Conservation (phyloP, 495 filamentous ascomycete species). For the Acidomyces sp. region DNA sequence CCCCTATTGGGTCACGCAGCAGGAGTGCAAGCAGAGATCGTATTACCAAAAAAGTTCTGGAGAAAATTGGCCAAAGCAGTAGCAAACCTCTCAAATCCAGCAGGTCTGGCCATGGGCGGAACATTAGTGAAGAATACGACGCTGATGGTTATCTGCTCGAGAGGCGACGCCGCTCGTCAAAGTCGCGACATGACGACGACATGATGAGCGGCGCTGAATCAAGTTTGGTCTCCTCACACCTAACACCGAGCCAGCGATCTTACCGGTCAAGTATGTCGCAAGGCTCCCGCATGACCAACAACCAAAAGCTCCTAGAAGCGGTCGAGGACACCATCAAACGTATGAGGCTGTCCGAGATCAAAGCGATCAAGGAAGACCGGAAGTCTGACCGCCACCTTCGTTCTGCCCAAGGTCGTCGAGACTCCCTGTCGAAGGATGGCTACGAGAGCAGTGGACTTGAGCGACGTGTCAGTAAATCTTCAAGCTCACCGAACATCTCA, state of each 20-base stretch:
- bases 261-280: slow-evolving; percentile 49
- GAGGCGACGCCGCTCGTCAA: slow-evolving; percentile 43
- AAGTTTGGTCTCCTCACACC: slow-evolving; percentile 55
- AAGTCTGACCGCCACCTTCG: slow-evolving; percentile 45
- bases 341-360: slow-evolving; percentile 82
- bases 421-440: slow-evolving; percentile 8
- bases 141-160: slow-evolving; percentile 37
- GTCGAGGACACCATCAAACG: slow-evolving; percentile 93
- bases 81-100: slow-evolving; percentile 33
- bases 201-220: slow-evolving; percentile 58
- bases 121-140: slow-evolving; percentile 51
- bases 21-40: slow-evolving; percentile 64
- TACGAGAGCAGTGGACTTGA: slow-evolving; percentile 35
- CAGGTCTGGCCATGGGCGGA: slow-evolving; percentile 37
- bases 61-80: slow-evolving; percentile 38
- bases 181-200: slow-evolving; percentile 43
- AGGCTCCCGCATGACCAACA: slow-evolving; percentile 72
- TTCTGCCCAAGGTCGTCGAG: slow-evolving; percentile 41
- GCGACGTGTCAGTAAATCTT: slow-evolving; percentile 52
- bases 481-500: slow-evolving; percentile 55
- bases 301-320: slow-evolving; percentile 85
- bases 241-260: slow-evolving; percentile 62
- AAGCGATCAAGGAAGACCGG: slow-evolving; percentile 79
- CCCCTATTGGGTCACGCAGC: slow-evolving; percentile 50
- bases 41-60: slow-evolving; percentile 55